Evolutionary conservation across 148 eudicot species (phyloP).

Genomic region (Polygonum aviculare): DNA sequence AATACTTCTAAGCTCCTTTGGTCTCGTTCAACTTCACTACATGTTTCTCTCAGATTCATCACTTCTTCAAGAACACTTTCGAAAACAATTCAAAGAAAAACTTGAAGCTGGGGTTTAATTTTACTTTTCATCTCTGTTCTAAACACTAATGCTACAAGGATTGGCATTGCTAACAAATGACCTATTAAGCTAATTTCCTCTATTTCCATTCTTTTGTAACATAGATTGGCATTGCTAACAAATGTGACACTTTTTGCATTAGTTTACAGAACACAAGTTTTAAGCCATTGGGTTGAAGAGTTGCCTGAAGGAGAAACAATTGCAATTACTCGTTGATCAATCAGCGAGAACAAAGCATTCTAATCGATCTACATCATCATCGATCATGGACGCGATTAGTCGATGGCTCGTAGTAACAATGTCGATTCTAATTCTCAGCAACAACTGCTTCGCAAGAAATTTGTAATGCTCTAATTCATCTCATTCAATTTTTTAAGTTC

Average conservation of each 20-base stretch:
- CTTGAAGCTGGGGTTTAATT: too few species aligned
- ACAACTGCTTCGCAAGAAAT: slow-evolving; percentile 1
- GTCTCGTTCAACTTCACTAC: background rate
- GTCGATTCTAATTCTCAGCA: background rate
- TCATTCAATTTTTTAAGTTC: background rate
- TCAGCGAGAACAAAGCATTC: background rate
- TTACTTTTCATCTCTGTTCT: background rate
- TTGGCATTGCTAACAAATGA: too few species aligned
- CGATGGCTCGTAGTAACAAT: background rate
- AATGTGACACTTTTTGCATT: background rate
- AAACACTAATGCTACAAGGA: background rate
- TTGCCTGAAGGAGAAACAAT: background rate
- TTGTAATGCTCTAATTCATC: background rate
- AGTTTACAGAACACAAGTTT: background rate
- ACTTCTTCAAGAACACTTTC: background rate
- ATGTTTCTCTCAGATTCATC: background rate
- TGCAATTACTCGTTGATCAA: background rate
- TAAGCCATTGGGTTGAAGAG: background rate
- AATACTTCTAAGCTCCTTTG: background rate
- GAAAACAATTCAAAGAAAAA: too few species aligned
- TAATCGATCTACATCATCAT: background rate
- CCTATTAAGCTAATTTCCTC: too few species aligned
- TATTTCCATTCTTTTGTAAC: background rate
- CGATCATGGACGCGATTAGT: slow-evolving; percentile 2
- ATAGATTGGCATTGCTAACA: background rate